Conservation (phyloP, 179 eudicot genomes). For the Spinacia oleracea region DNA sequence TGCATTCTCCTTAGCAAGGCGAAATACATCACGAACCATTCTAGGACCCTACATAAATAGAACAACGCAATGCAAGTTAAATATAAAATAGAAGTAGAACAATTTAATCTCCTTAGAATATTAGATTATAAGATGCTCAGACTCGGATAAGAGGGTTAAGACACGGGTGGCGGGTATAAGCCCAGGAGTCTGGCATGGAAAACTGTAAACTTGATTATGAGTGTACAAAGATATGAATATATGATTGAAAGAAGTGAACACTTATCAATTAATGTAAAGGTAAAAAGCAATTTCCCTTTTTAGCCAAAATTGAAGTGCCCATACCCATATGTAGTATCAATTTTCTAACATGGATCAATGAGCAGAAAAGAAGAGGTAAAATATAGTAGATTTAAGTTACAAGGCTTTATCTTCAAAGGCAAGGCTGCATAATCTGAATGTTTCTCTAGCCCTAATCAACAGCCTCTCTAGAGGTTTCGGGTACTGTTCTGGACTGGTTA, state of each 20-base stretch:
- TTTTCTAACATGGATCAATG: neutral
- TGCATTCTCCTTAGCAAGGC: slow-evolving; percentile 94
- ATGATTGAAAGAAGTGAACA: neutral
- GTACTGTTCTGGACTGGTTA: no score
- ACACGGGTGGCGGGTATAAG: neutral
- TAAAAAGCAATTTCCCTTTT: neutral
- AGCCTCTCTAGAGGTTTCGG: neutral
- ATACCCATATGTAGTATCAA: neutral
- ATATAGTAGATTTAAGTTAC: neutral
- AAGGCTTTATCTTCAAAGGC: neutral
- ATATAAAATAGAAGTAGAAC: neutral
- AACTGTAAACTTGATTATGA: neutral
- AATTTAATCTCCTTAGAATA: neutral
- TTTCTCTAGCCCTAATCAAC: neutral
- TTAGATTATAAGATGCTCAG: neutral
- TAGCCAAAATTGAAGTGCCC: neutral
- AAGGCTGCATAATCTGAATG: neutral
- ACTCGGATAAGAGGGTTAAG: neutral
- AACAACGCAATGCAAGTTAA: neutral
- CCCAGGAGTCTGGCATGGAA: neutral
- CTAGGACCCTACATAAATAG: slow-evolving; percentile 65
- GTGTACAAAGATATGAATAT: neutral
- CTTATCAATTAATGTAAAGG: neutral
- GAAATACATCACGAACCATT: slow-evolving; percentile 98
- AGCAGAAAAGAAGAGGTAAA: neutral